A percentile compares a stretch with the other conserved stretches of the same genome.
Evolutionary conservation across 257 asterid genomes (phyloP).

Genomic region (Solanum okadae): DNA sequence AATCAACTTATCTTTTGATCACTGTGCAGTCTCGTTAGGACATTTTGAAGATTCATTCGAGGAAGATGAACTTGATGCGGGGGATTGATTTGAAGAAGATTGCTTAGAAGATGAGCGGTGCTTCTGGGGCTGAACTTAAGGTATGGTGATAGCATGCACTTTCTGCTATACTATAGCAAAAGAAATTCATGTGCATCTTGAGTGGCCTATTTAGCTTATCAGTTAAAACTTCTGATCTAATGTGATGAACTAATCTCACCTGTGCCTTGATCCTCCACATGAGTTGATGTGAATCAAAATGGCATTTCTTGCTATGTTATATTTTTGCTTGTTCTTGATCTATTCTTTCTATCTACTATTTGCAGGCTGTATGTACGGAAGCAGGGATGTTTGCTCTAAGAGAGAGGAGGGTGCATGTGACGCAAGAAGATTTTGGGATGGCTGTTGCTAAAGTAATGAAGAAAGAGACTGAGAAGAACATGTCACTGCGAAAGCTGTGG

Average conservation of each 20-base stretch:
- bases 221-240: not conserved
- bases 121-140: slow-evolving; percentile 89
- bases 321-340: not conserved
- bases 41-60: slow-evolving; percentile 84
- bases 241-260: not conserved
- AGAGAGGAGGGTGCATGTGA: slow-evolving; percentile 93
- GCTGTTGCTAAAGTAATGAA: slow-evolving; percentile 99
- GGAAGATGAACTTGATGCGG: slow-evolving; percentile 84
- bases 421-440: slow-evolving; percentile 97
- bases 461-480: slow-evolving; percentile 86
- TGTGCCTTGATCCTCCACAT: not conserved
- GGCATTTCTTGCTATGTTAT: not conserved
- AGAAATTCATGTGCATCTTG: not conserved
- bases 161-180: not conserved
- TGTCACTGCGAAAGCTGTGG: slow-evolving; percentile 96
- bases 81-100: slow-evolving; percentile 88
- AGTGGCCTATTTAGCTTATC: not conserved
- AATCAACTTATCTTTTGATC: not conserved
- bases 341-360: not conserved
- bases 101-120: slow-evolving; percentile 89
- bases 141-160: not conserved
- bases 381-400: slow-evolving; percentile 97
- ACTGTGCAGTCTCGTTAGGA: slow-evolving; percentile 64
- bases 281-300: not conserved
- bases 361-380: slow-evolving; percentile 94